A percentile compares a stretch with the other conserved stretches of the same genome.
Conservation (phyloP, 495 filamentous ascomycete species). For the Hamigera avellanea region DNA sequence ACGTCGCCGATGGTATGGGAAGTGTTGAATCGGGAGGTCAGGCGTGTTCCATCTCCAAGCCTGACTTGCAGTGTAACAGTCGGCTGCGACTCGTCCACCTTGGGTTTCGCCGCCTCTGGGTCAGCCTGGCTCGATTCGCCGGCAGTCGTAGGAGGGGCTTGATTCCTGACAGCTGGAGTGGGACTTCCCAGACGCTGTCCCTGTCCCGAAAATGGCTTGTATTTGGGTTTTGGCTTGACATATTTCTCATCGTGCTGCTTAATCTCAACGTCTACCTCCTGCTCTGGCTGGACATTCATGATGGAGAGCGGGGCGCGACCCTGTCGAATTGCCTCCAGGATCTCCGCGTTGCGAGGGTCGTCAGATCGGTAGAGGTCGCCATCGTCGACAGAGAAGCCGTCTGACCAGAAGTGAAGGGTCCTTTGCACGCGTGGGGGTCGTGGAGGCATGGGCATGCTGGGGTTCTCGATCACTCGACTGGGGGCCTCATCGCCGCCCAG, state of each 20-base stretch:
- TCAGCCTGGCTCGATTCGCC: slow-evolving; percentile 19
- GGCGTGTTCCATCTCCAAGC: slow-evolving; percentile 76
- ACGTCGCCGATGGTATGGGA: slow-evolving; percentile 85
- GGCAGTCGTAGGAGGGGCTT: slow-evolving; percentile 26
- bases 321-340: slow-evolving; percentile 71
- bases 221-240: slow-evolving; percentile 67
- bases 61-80: slow-evolving; percentile 74
- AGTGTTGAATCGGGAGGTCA: slow-evolving; percentile 84
- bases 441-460: slow-evolving; percentile 33
- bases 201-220: slow-evolving; percentile 72
- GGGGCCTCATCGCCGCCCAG: slow-evolving; percentile 84
- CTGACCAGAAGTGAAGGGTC: slow-evolving; percentile 78
- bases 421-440: slow-evolving; percentile 45
- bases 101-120: slow-evolving; percentile 29
- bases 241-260: slow-evolving; percentile 82
- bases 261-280: slow-evolving; percentile 84
- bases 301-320: slow-evolving; percentile 81
- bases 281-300: slow-evolving; percentile 74
- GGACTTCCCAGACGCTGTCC: slow-evolving; percentile 89
- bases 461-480: slow-evolving; percentile 58
- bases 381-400: slow-evolving; percentile 94
- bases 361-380: slow-evolving; percentile 82
- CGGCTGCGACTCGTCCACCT: slow-evolving; percentile 67
- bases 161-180: slow-evolving; percentile 50
- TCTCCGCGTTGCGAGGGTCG: slow-evolving; percentile 73